phyloP scores from a whole-genome alignment of 371 early-diverging fungal species.

The Dichotomocladium elegans region DNA sequence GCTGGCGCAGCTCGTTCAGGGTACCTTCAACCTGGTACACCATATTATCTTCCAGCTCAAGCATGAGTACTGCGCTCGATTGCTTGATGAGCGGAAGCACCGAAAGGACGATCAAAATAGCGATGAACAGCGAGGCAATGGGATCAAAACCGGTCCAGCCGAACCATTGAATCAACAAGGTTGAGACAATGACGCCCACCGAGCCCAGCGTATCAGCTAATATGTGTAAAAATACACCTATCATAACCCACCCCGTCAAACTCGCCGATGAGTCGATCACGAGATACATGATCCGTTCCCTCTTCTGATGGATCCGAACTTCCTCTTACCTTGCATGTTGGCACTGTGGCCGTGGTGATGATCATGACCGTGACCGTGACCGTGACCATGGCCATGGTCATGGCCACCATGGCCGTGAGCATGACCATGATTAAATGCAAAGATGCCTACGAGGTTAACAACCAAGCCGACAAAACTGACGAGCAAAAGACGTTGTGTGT shows the following conservation, averaged over 20 bases:
- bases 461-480: constrained; percentile 88
- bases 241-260: neutral
- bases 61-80: constrained; percentile 60
- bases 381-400: constrained; percentile 40
- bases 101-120: constrained; percentile 77
- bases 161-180: constrained; percentile 82
- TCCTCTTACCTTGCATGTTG: too few relatives aligned
- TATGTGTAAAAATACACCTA: constrained; percentile 92
- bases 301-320: neutral
- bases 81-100: constrained; percentile 82
- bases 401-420: constrained; percentile 56
- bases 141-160: constrained; percentile 97
- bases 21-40: constrained; percentile 50
- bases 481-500: constrained; percentile 76
- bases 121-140: constrained; percentile 90
- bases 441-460: constrained; percentile 88
- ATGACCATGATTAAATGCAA: constrained; percentile 55
- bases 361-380: constrained; percentile 39
- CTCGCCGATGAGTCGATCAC: too few relatives aligned
- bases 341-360: constrained; percentile 43
- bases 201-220: constrained; percentile 95
- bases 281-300: neutral
- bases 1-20: constrained; percentile 42
- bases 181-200: constrained; percentile 92
- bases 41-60: constrained; percentile 47